These are phyloP conservation scores for Lasiodiplodia theobromae DNA, from an alignment of 2,329 filamentous ascomycete species.

Conservation along the genomic window DNA sequence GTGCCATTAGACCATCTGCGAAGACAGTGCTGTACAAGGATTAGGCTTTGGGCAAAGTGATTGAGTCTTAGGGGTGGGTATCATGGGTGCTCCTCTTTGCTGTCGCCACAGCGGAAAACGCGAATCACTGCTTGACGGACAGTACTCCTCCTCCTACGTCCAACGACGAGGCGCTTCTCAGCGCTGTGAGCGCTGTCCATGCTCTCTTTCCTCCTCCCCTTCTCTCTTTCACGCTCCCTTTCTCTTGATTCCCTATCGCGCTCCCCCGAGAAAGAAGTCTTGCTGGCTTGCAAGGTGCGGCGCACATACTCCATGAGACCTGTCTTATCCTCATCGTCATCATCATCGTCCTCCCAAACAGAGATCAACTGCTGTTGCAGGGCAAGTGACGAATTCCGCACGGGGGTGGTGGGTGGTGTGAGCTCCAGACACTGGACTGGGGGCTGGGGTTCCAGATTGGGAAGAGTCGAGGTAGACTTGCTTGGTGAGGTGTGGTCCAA, in stretches of 20 bases:
- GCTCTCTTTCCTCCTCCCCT: background rate
- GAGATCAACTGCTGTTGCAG: constrained; percentile 23
- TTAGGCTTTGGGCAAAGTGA: background rate
- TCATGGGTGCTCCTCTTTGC: constrained; percentile 11
- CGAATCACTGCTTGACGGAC: constrained; percentile 27
- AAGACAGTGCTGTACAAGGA: constrained; percentile 7
- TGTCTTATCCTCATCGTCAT: constrained; percentile 20
- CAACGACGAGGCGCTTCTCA: background rate
- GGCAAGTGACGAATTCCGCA: constrained; percentile 16
- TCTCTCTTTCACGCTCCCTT: constrained; percentile 5
- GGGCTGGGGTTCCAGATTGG: constrained; percentile 14
- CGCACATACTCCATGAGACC: constrained; percentile 21
- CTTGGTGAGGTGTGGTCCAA: constrained; percentile 2
- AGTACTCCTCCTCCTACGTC: constrained; percentile 14
- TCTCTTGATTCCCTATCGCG: background rate
- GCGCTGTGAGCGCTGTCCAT: background rate
- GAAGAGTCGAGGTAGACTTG: constrained; percentile 2
- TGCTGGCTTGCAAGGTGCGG: constrained; percentile 23
- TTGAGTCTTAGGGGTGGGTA: background rate
- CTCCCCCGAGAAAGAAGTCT: constrained; percentile 19
- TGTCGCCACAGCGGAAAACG: constrained; percentile 19
- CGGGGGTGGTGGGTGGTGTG: constrained; percentile 18
- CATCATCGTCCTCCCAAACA: constrained; percentile 26
- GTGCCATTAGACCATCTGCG: background rate
- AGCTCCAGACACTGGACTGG: constrained; percentile 1